Evolutionary conservation across 2,329 filamentous ascomycete species (phyloP).

Genomic region (Colletotrichum cuscutae): DNA sequence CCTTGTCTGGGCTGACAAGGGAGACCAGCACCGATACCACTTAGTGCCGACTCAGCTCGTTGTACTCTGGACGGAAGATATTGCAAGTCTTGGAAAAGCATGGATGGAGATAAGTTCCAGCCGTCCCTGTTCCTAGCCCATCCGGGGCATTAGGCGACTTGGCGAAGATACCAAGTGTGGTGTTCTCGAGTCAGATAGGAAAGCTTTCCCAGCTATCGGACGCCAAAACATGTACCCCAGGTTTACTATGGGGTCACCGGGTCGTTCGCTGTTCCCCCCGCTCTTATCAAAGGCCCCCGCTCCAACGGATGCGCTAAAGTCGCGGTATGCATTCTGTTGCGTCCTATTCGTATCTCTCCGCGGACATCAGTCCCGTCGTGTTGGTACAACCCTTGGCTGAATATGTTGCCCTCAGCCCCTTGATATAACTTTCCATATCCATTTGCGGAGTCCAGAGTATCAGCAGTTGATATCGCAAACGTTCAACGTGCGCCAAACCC

Average conservation of each 20-base stretch:
- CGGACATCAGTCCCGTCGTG: background rate
- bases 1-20: background rate
- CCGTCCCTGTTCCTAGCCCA: background rate
- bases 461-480: background rate
- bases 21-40: background rate
- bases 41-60: background rate
- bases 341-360: background rate
- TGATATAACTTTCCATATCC: background rate
- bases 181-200: slow-evolving; percentile 4
- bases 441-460: background rate
- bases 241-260: slow-evolving; percentile 10
- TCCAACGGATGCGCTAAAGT: background rate
- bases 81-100: background rate
- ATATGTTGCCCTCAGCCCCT: background rate
- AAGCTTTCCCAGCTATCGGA: slow-evolving; percentile 17
- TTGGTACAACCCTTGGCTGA: background rate
- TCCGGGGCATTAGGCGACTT: background rate
- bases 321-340: background rate
- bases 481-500: too few relatives aligned
- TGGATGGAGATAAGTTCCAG: background rate
- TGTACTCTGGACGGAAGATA: background rate
- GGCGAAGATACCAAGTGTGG: background rate
- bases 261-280: background rate
- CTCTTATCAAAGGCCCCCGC: background rate
- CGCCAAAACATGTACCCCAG: slow-evolving; percentile 10